Base-by-base conservation (phyloP, 1,139 yeast genomes). In the Saccharomyces hybrid region DNA sequence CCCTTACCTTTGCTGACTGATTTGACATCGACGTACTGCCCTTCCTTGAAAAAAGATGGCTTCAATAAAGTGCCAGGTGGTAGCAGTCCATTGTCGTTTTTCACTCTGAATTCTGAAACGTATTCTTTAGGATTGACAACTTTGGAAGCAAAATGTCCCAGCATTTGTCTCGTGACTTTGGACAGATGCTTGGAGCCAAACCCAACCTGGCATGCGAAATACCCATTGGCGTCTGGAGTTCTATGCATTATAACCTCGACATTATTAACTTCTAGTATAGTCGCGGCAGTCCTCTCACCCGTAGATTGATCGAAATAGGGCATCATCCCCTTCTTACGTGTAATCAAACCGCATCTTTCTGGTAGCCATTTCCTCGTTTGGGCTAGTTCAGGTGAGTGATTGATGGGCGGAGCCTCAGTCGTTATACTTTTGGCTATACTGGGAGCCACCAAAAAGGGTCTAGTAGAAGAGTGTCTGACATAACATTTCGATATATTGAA, bases 1-100 rank as follows among this genome's bases (percentile, higher is more conserved):
- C 99, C 99, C 73, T 95, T 93, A 74, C 99, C 99, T 71, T 90
- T 93, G 50, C 95, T 78, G 23, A 80, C 78, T 13, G 91, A 86
- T 66, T 83, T 79, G 52, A 88, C 75, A 68, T 93, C 99, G 29
- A 93, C 93, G 58, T 76, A 79, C 70, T 89, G 95, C 28, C 98
- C 99, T 19, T 77, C 78, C 54, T 82, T 79, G 70, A 93, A 91
- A 71, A 86, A 93, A 65, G 88, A 90, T 1, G 97, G 97, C 56
- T 76, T 80, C 55, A 93, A 73, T 63, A 84, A 83, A 2, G 93
- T 83, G 3, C 98, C 98, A 7, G 85, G 73, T 11, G 91, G 88
- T 52, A 88, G 72, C 56, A 90, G 75, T 0, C 90, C 93, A 0
- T 75, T 65, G 54, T 78, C 80, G 57, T 79, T 81, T 66, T 86